Evolutionary conservation across 2,329 filamentous ascomycete genomes (phyloP).

Genomic region (Alternaria alternata): DNA sequence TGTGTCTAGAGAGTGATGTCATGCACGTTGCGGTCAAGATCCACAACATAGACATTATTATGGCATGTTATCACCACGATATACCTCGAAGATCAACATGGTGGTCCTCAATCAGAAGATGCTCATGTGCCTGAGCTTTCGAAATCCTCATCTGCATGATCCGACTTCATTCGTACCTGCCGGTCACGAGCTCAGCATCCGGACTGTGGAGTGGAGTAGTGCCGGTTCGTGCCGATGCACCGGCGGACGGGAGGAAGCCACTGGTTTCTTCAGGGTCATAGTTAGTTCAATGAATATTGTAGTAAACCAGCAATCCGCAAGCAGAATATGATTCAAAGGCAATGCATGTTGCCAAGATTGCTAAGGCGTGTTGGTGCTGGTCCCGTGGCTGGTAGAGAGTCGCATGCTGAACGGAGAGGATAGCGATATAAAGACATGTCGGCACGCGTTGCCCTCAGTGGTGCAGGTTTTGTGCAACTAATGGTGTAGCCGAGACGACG

Average conservation of each 20-base stretch:
- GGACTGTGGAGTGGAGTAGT: not conserved
- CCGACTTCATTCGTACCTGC: not conserved
- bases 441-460: not conserved
- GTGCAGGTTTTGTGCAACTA: not conserved
- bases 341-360: not conserved
- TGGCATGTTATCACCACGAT: not conserved
- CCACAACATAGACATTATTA: not conserved
- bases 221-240: not conserved
- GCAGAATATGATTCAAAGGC: not conserved
- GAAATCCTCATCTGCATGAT: not conserved
- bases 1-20: not conserved
- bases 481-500: not conserved
- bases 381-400: not conserved
- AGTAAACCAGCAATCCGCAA: not conserved
- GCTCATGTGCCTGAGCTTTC: not conserved
- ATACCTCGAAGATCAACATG: not conserved
- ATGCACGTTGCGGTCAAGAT: not conserved
- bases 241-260: not conserved
- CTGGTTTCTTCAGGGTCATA: not conserved
- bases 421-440: not conserved
- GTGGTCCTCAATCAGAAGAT: not conserved
- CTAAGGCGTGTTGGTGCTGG: not conserved
- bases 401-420: not conserved
- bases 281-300: not conserved
- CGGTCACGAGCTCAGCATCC: not conserved